phyloP scores from a whole-genome alignment of 805 yeast genomes.

The Suhomyces xylopsoci region DNA sequence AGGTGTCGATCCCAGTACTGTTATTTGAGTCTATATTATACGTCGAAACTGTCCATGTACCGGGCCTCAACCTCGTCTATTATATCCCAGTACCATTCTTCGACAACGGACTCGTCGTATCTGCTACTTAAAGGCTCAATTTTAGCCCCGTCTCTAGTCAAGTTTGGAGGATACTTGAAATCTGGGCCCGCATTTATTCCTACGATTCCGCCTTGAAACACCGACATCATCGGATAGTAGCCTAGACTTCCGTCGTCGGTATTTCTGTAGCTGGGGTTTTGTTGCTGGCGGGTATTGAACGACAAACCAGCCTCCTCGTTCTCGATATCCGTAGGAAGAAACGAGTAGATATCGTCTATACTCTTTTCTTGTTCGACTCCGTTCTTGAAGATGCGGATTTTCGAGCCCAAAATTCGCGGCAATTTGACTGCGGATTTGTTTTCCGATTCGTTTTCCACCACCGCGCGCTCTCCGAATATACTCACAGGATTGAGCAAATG shows the following conservation, averaged over 20 bases:
- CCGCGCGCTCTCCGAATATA: conserved; percentile 65
- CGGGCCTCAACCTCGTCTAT: conserved; percentile 78
- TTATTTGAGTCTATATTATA: neutral
- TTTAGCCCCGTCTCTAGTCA: conserved; percentile 5
- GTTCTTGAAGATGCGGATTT: conserved; percentile 69
- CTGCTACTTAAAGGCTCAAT: conserved; percentile 56
- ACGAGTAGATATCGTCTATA: conserved; percentile 66
- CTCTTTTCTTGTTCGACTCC: conserved; percentile 67
- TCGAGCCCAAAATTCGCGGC: conserved; percentile 55
- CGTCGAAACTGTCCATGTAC: conserved; percentile 46
- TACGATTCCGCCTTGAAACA: conserved; percentile 75
- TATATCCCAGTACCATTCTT: conserved; percentile 79
- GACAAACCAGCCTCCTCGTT: conserved; percentile 30
- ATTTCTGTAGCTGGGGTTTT: conserved; percentile 35
- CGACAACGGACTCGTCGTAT: conserved; percentile 68
- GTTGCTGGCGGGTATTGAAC: conserved; percentile 31
- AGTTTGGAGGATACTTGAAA: conserved; percentile 45
- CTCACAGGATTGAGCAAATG: conserved; percentile 71
- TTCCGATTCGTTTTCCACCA: conserved; percentile 25
- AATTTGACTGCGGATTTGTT: conserved; percentile 14
- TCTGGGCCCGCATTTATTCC: conserved; percentile 66
- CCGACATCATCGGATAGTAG: conserved; percentile 87
- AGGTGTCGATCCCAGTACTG: conserved; percentile 3
- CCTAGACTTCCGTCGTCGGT: conserved; percentile 85
- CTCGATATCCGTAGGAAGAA: conserved; percentile 75